phyloP scores from a whole-genome alignment of 2,329 filamentous ascomycete species.

The Neonectria hederae region DNA sequence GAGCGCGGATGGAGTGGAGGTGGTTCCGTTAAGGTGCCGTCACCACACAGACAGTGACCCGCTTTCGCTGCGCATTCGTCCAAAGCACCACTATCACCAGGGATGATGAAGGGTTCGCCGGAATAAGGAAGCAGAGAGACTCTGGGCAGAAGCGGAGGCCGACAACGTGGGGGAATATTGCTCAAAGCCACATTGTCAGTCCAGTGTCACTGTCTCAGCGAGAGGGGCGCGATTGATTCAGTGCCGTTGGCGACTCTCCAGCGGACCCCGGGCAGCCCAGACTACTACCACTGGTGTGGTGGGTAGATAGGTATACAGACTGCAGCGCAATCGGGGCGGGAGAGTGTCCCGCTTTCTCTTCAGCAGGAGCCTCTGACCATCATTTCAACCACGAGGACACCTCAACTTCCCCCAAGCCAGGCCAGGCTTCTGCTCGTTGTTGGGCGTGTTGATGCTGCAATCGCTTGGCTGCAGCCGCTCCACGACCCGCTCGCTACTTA shows the following conservation, averaged over 20 bases:
- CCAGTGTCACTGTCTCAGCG: background rate
- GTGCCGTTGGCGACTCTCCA: background rate
- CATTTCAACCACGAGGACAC: constrained; percentile 36
- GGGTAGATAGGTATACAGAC: background rate
- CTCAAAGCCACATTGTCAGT: background rate
- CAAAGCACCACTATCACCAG: constrained; percentile 2
- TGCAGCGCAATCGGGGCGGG: background rate
- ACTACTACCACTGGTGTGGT: background rate
- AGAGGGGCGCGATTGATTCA: constrained; percentile 14
- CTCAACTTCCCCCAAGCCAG: background rate
- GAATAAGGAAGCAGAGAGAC: background rate
- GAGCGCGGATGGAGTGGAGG: constrained; percentile 37
- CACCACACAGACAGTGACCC: constrained; percentile 35
- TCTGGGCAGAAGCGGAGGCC: background rate
- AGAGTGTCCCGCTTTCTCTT: background rate
- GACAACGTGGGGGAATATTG: background rate
- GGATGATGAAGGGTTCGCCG: background rate
- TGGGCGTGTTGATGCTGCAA: constrained; percentile 1
- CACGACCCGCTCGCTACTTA: constrained; percentile 3
- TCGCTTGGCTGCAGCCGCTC: background rate
- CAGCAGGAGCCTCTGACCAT: background rate
- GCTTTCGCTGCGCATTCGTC: constrained; percentile 15
- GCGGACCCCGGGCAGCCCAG: background rate
- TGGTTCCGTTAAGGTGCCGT: constrained; percentile 38
- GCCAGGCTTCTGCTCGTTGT: background rate